Conservation (phyloP, 208 protist species). For the Naegleria gruberi region DNA sequence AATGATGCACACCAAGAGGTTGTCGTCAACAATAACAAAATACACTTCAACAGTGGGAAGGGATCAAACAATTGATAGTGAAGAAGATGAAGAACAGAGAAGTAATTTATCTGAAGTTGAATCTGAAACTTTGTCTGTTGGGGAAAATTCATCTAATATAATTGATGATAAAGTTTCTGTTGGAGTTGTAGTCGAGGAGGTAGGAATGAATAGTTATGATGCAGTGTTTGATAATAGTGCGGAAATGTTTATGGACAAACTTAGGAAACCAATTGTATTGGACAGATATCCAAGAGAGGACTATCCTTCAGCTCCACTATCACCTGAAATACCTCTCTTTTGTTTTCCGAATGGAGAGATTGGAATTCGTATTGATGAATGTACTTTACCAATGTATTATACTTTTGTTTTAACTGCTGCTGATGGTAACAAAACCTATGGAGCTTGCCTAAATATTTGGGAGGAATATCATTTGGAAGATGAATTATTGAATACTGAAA, state of each 20-base stretch:
- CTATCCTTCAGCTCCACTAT: neutral
- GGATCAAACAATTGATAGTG: neutral
- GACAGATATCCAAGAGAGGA: slow-evolving; percentile 12
- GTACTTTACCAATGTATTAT: neutral
- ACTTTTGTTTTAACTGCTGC: slow-evolving; percentile 11
- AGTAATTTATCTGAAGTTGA: neutral
- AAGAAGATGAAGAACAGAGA: neutral
- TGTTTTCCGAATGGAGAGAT: neutral
- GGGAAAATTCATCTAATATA: neutral
- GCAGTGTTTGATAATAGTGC: neutral
- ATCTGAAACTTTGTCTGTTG: neutral
- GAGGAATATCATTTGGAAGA: neutral
- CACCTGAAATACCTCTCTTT: neutral
- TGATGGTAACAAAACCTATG: slow-evolving; percentile 18
- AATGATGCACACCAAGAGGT: neutral
- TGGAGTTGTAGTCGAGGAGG: neutral
- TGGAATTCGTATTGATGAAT: neutral
- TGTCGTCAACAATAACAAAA: too few relatives aligned
- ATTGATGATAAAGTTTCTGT: neutral
- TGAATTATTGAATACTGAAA: neutral
- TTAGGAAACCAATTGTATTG: neutral
- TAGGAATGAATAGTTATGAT: neutral
- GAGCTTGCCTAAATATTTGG: neutral
- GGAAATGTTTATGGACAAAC: neutral
- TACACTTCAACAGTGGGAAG: too few relatives aligned